These are phyloP conservation scores for Tilletia indica DNA, from an alignment of 1,284 basidiomycete species.

Conservation along the genomic window DNA sequence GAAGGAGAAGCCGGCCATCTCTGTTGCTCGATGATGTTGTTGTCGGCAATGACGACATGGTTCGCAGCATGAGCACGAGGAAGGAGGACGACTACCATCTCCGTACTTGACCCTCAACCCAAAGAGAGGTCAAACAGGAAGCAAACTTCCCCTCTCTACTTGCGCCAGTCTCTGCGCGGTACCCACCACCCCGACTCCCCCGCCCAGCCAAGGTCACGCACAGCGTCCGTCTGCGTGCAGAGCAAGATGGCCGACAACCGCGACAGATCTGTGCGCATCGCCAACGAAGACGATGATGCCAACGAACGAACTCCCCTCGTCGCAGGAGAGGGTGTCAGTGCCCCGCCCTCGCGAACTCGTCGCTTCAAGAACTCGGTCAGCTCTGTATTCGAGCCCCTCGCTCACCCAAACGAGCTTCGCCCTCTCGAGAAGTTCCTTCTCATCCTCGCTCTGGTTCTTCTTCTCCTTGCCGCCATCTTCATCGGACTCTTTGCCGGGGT, in stretches of 20 bases:
- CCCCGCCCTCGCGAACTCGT: neutral
- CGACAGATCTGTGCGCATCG: neutral
- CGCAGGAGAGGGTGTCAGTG: neutral
- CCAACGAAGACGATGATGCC: neutral
- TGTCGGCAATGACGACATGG: neutral
- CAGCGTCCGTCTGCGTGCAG: no score
- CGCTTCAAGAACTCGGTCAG: neutral
- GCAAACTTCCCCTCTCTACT: no score
- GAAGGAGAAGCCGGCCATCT: conserved; percentile 15
- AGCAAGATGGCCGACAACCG: neutral
- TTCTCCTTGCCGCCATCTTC: conserved; percentile 80
- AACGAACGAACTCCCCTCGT: conserved; percentile 12
- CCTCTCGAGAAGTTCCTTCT: conserved; percentile 81
- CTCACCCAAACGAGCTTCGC: conserved; percentile 69
- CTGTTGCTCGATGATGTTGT: neutral
- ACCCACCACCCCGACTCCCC: no score
- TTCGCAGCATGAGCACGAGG: neutral
- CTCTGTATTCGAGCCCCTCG: conserved; percentile 35
- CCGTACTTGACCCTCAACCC: no score
- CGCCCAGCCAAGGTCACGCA: no score
- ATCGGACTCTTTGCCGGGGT: conserved; percentile 72
- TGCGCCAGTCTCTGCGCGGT: no score
- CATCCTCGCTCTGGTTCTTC: conserved; percentile 70
- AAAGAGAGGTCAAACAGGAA: no score
- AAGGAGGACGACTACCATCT: neutral